phyloP scores from a whole-genome alignment of 805 yeast species.

The Metschnikowia drakensbergensis region DNA sequence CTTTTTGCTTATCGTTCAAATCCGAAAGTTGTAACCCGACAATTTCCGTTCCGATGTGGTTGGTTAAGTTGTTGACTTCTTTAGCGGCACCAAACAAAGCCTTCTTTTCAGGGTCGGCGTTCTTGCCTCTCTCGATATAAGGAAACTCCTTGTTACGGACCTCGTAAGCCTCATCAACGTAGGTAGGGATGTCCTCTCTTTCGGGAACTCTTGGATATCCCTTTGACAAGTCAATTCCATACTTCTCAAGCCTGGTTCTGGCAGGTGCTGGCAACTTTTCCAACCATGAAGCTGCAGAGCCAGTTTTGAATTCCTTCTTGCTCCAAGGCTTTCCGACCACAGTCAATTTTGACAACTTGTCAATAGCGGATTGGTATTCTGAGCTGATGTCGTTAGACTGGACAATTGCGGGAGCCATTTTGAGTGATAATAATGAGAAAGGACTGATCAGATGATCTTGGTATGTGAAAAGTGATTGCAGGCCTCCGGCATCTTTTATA shows the following conservation, averaged over 20 bases:
- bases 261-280: conserved; percentile 23
- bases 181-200: conserved; percentile 22
- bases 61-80: conserved; percentile 28
- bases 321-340: conserved; percentile 11
- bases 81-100: conserved; percentile 31
- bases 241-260: conserved; percentile 22
- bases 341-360: conserved; percentile 11
- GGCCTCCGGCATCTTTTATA: neutral
- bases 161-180: conserved; percentile 24
- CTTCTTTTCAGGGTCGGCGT: conserved; percentile 30
- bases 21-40: conserved; percentile 30
- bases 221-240: conserved; percentile 24
- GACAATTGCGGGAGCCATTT: conserved; percentile 6
- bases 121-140: conserved; percentile 25
- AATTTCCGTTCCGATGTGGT: conserved; percentile 30
- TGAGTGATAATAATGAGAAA: neutral
- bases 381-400: conserved; percentile 4
- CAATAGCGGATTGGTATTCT: conserved; percentile 8
- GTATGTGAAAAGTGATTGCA: neutral
- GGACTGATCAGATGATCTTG: neutral
- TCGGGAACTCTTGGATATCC: conserved; percentile 28
- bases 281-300: conserved; percentile 15
- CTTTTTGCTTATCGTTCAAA: conserved; percentile 26
- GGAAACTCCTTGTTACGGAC: conserved; percentile 24
- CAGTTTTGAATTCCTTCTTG: conserved; percentile 12